A percentile compares a stretch with the other conserved stretches of the same genome.
phyloP scores from a whole-genome alignment of 352 stramenopile species.

The Thalassiosira ordinaria region DNA sequence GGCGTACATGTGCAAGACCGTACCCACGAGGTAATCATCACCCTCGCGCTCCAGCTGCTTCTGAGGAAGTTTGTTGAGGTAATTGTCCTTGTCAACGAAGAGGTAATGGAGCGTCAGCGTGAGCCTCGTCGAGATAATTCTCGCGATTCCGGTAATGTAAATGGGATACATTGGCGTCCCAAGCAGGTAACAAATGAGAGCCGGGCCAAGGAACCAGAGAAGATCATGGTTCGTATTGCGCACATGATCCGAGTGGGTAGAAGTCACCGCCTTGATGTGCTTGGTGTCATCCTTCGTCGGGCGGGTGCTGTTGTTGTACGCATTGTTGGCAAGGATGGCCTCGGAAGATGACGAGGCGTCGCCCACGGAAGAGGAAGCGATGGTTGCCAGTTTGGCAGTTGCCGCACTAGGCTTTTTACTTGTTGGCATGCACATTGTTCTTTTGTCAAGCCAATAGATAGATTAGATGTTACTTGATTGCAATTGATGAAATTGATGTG shows the following conservation, averaged over 20 bases:
- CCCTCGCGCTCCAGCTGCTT: constrained; percentile 69
- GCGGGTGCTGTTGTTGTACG: constrained; percentile 50
- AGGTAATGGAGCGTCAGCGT: constrained; percentile 68
- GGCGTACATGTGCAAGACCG: constrained; percentile 69
- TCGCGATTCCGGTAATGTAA: constrained; percentile 64
- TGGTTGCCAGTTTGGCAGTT: constrained; percentile 10
- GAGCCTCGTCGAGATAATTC: constrained; percentile 64
- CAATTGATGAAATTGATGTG: no score
- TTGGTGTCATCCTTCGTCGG: constrained; percentile 56
- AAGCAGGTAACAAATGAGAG: constrained; percentile 51
- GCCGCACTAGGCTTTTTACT: constrained; percentile 31
- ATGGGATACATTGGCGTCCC: constrained; percentile 59
- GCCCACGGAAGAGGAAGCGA: constrained; percentile 28
- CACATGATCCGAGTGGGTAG: constrained; percentile 63
- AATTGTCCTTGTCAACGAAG: constrained; percentile 76
- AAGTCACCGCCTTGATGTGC: constrained; percentile 63
- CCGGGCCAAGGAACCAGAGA: constrained; percentile 60
- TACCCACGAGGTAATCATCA: constrained; percentile 69
- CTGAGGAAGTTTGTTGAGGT: constrained; percentile 68
- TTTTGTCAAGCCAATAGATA: no score
- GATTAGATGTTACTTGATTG: no score
- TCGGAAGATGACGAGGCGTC: constrained; percentile 45
- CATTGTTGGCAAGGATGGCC: constrained; percentile 52
- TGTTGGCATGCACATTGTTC: constrained; percentile 49
- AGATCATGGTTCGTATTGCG: constrained; percentile 67